A percentile compares a stretch with the other conserved stretches of the same genome.
Conservation (phyloP, 192 early-diverging fungal species). For the Coemansia guatemalensis region DNA sequence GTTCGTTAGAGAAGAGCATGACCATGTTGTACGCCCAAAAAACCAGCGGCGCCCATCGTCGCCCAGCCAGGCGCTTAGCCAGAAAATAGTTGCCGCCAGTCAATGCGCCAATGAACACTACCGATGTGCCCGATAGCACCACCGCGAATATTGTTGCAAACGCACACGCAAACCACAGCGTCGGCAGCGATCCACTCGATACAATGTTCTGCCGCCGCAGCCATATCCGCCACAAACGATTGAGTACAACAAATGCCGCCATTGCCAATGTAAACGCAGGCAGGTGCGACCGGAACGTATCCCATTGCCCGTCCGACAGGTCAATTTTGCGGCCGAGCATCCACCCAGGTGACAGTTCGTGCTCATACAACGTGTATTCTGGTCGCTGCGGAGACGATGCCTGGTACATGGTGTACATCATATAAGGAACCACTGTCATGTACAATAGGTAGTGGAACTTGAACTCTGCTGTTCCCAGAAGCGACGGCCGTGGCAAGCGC, state of each 20-base stretch:
- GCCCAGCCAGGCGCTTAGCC: conserved; percentile 54
- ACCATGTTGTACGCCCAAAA: conserved; percentile 83
- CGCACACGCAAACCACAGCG: conserved; percentile 57
- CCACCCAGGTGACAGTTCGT: conserved; percentile 65
- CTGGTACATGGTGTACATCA: conserved; percentile 63
- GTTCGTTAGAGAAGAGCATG: conserved; percentile 80
- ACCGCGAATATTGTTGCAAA: conserved; percentile 64
- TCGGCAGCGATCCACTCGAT: conserved; percentile 24
- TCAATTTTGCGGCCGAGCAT: conserved; percentile 65
- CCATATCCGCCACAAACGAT: conserved; percentile 7
- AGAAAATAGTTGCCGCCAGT: conserved; percentile 67
- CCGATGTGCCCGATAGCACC: conserved; percentile 70
- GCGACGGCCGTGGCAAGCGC: conserved; percentile 66
- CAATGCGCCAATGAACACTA: conserved; percentile 73
- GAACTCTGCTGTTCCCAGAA: conserved; percentile 70
- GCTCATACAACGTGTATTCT: conserved; percentile 42
- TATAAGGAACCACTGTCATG: conserved; percentile 57
- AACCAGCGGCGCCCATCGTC: conserved; percentile 59
- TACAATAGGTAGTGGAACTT: conserved; percentile 71
- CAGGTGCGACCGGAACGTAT: conserved; percentile 55
- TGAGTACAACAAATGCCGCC: conserved; percentile 34
- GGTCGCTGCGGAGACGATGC: conserved; percentile 43
- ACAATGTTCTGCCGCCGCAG: neutral
- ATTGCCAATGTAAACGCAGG: conserved; percentile 42
- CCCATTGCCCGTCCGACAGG: conserved; percentile 52